Evolutionary conservation across 305 asterid genomes (phyloP), one percentile per base, ranked within the genome.

Genomic region (Stenogyne calaminthoides): DNA sequence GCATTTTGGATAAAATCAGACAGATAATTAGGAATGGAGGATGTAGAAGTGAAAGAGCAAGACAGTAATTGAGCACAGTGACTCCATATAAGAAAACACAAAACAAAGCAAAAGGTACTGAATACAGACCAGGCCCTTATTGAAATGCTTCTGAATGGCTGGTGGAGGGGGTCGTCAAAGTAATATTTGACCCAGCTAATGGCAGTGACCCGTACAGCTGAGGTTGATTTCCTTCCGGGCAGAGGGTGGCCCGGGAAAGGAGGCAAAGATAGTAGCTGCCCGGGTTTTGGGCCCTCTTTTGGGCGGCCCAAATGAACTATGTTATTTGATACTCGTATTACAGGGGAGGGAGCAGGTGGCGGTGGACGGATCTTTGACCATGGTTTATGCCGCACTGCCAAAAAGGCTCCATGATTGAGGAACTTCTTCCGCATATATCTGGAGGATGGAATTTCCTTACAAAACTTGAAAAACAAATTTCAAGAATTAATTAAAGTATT

Each of bases 141-240:
- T 86, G 81, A 94, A 94, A 80, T 88, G 95, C 55, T 85, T 73
- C 72, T 88, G 96, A 73, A 89, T 84, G 73, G 72, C 78, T 14
- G 84, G 83, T 47, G 89, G 93, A 73, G 84, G 86, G 46, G 83
- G 49, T 87, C 99, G 16, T 84, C 85, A 44, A 94, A 90, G 87
- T 89, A 94, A 82, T 94, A 94, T 77, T 92, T 91, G 76, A 91
- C 91, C 99, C 97, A 94, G 83, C 92, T 91, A 77, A 94, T 83
- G 62, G 97, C 97, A 32, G 99, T 89, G 56, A 91, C 93, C 64
- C 79, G 88, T 32, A 57, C 64, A 37, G 80, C 82, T 16, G 83
- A 60, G 32, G 76, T 68, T 6, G 88, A 80, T 74, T 81, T 85
- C 76, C 87, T 84, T 39, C 97, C 96, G 0, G 86, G 95, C 85